Evolutionary conservation across 2,329 filamentous ascomycete species (phyloP), one percentile per base, ranked within the genome.

Genomic region (Dactylellina sp.): DNA sequence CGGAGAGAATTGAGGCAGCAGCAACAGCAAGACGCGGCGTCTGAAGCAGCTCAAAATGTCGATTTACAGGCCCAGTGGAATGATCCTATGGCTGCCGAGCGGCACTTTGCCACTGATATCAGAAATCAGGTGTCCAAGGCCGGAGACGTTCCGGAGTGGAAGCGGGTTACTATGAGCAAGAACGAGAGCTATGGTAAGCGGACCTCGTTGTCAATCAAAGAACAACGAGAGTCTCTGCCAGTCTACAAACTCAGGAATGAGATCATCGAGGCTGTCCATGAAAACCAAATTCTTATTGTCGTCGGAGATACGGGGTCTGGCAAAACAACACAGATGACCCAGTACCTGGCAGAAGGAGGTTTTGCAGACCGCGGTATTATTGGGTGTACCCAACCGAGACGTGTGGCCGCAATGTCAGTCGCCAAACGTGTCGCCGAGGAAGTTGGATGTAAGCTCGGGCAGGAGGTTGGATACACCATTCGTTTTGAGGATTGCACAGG

Each of bases 241-340:
- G 93, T 98, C 0, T 99, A 84, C 82, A 91, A 89, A 60, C 97
- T 99, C 83, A 88, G 94, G 62, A 89, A 88, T 56, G 91, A 96
- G 79, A 86, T 99, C 28, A 89, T 98, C 76, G 88, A 96, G 77
- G 95, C 95, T 20, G 89, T 99, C 1, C 84, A 85, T 24, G 89
- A 92, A 40, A 95, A 99, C 79, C 94, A 98, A 79, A 86, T 99
- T 49, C 81, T 99, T 75, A 96, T 99, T 79, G 94, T 99, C 0
- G 94, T 99, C 57, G 95, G 95, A 78, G 95, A 99, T 80, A 99
- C 95, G 57, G 95, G 95, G 12, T 97, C 93, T 0, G 95, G 95
- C 77, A 99, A 99, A 82, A 99, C 95, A 0, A 99, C 95, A 0
- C 95, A 99, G 80, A 81, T 99, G 64, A 97, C 95, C 0, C 95